phyloP scores from a whole-genome alignment of 2,329 filamentous ascomycete species.

The Ophiocordyceps sinensis region DNA sequence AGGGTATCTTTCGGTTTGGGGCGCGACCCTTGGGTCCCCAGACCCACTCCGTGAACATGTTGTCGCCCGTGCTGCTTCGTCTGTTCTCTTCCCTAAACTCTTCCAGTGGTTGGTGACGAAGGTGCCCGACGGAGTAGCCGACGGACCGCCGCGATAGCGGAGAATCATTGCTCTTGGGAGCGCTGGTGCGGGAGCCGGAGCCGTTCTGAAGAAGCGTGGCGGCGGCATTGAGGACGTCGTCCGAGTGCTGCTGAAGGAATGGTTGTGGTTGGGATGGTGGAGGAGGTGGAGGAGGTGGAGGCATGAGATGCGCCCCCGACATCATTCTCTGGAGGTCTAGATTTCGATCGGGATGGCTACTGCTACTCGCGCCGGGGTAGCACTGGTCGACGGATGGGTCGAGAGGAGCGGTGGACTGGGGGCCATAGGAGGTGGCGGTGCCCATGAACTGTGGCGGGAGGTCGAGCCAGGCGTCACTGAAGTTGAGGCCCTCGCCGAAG shows the following conservation, averaged over 20 bases:
- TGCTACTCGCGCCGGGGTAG: conserved; percentile 2
- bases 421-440: conserved; percentile 47
- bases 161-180: conserved; percentile 11
- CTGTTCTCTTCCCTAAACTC: conserved; percentile 26
- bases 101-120: conserved; percentile 26
- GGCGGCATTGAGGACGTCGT: conserved; percentile 42
- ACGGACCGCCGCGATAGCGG: conserved; percentile 11
- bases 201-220: conserved; percentile 36
- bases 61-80: conserved; percentile 16
- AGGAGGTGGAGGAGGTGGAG: conserved; percentile 13
- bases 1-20: conserved; percentile 19
- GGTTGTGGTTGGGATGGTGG: conserved; percentile 4
- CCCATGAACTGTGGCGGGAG: conserved; percentile 53
- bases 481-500: conserved; percentile 36
- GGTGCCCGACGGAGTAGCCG: conserved; percentile 23
- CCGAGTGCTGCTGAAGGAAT: conserved; percentile 19
- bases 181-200: conserved; percentile 9
- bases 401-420: conserved; percentile 23
- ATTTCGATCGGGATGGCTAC: conserved; percentile 3
- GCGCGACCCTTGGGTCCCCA: conserved; percentile 17
- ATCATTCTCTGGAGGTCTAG: conserved; percentile 5
- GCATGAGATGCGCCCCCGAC: conserved; percentile 10
- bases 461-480: conserved; percentile 38
- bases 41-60: conserved; percentile 27
- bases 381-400: conserved; percentile 6